These are phyloP conservation scores for Carex littledalei DNA, from an alignment of 176 grass and related monocot species.

Conservation along the genomic window DNA sequence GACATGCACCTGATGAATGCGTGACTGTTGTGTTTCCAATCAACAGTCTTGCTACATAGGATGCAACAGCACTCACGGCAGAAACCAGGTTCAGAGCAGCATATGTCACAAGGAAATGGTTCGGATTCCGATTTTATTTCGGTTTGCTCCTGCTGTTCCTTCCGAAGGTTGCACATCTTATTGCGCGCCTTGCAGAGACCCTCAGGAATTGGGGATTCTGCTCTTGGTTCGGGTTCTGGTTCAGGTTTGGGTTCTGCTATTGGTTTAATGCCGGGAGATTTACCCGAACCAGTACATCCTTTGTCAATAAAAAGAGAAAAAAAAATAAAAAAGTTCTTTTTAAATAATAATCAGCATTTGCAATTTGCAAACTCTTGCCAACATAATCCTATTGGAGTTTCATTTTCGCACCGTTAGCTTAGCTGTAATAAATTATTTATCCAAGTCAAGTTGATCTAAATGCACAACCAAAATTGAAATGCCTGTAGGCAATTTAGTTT, in stretches of 20 bases:
- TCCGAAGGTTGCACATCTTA: conserved; percentile 47
- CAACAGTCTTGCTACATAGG: conserved; percentile 56
- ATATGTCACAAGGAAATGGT: conserved; percentile 60
- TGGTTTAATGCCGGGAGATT: conserved; percentile 34
- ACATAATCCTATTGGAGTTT: neutral
- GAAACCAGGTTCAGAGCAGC: conserved; percentile 61
- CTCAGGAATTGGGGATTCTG: conserved; percentile 22
- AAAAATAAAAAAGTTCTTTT: conserved; percentile 2
- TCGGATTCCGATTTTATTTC: conserved; percentile 36
- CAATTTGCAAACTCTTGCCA: conserved; percentile 2
- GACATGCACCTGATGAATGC: conserved; percentile 69
- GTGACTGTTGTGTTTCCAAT: conserved; percentile 51
- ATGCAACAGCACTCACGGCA: conserved; percentile 92
- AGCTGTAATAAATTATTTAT: neutral
- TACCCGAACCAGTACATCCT: conserved; percentile 13
- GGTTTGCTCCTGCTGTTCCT: neutral
- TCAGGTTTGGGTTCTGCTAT: conserved; percentile 4
- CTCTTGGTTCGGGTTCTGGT: conserved; percentile 15
- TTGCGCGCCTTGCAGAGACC: conserved; percentile 69
- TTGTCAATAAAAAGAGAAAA: conserved; percentile 17
- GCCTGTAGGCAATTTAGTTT: neutral
- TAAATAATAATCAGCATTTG: conserved; percentile 5
- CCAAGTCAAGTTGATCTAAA: neutral
- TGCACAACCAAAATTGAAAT: neutral
- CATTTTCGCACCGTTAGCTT: neutral